Evolutionary conservation across 331 rosid genomes (phyloP).

Genomic region (Stylosanthes scabra): DNA sequence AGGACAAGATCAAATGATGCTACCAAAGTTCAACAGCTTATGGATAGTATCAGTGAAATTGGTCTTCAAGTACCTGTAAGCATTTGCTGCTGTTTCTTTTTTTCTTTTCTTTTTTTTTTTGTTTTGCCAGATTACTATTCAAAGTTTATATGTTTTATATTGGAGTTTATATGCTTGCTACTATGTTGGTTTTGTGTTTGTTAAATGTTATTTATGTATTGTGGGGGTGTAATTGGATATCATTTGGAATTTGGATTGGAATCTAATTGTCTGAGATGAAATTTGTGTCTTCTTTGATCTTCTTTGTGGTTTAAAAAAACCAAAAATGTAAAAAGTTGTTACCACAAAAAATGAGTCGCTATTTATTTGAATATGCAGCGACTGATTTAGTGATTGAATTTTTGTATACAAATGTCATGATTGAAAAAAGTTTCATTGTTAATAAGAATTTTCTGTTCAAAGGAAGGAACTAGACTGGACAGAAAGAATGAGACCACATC

Average conservation of each 20-base stretch:
- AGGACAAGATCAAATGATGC: slow-evolving; percentile 85
- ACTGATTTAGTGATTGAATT: too few relatives aligned
- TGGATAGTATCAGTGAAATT: slow-evolving; percentile 86
- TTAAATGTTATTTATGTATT: background rate
- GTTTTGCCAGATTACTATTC: slow-evolving; percentile 10
- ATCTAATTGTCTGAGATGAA: background rate
- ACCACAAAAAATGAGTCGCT: too few relatives aligned
- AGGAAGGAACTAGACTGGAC: background rate
- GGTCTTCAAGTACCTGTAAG: slow-evolving; percentile 97
- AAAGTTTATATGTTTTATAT: background rate
- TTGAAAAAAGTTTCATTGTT: too few relatives aligned
- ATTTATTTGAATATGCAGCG: too few relatives aligned
- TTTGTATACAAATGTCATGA: too few relatives aligned
- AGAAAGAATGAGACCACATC: too few relatives aligned
- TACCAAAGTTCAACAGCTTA: slow-evolving; percentile 72
- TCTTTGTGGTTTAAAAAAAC: too few relatives aligned
- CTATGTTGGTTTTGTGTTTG: background rate
- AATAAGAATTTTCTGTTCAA: background rate
- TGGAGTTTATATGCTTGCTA: background rate
- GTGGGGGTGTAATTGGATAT: background rate
- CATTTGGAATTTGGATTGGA: slow-evolving; percentile 1
- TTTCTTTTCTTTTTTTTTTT: too few relatives aligned
- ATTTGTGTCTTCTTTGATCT: background rate
- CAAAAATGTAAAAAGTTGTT: background rate
- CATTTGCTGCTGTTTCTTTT: too few relatives aligned